A percentile compares a stretch with the other conserved stretches of the same genome.
These are phyloP conservation scores for Toxoplasma gondii DNA, from an alignment of 169 alveolate genomes.

Conservation along the genomic window DNA sequence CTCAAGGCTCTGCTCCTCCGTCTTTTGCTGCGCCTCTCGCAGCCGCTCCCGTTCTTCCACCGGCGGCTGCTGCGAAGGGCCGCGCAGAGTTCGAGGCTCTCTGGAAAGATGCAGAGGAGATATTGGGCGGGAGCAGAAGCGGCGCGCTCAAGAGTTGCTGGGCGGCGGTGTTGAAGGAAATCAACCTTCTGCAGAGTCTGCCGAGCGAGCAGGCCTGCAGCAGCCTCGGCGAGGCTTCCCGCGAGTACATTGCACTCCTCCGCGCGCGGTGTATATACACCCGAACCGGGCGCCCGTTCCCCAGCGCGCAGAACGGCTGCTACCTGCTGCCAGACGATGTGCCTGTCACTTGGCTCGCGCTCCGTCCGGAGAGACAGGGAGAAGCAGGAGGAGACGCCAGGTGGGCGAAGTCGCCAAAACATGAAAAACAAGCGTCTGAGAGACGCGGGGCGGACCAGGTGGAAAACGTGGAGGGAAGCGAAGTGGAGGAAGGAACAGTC, in stretches of 20 bases:
- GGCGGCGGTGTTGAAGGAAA: conserved; percentile 47
- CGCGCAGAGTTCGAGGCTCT: not conserved
- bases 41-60: not conserved
- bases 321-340: conserved; percentile 49
- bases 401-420: not conserved
- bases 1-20: not conserved
- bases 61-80: not conserved
- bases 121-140: not conserved
- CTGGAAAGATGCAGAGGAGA: not conserved
- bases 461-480: not conserved
- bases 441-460: not conserved
- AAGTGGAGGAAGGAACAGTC: not conserved
- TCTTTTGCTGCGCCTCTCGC: not conserved
- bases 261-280: conserved; percentile 58
- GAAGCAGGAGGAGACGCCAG: not conserved
- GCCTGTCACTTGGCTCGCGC: conserved; percentile 33
- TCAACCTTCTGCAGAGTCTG: conserved; percentile 39
- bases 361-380: not conserved
- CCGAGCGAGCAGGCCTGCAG: conserved; percentile 60
- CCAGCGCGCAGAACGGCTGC: conserved; percentile 51
- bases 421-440: no score
- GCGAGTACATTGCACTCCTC: conserved; percentile 57
- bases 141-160: conserved; percentile 50
- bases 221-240: conserved; percentile 60
- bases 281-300: conserved; percentile 56